Conservation (phyloP, 768 basidiomycete species). For the Xerocomus brunneocitrinus region DNA sequence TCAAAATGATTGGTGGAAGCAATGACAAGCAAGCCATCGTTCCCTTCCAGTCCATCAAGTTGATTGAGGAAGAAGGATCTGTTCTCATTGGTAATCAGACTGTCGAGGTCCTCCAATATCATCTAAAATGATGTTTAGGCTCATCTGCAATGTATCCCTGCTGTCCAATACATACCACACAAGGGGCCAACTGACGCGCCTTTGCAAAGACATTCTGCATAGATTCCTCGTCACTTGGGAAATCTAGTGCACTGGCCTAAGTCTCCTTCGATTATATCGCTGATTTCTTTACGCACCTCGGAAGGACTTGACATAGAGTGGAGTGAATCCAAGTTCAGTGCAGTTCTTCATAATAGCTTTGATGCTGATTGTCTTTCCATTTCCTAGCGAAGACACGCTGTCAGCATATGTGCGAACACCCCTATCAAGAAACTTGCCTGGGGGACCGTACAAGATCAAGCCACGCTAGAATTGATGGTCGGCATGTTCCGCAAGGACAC, state of each 20-base stretch:
- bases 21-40: conserved; percentile 75
- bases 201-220: conserved; percentile 69
- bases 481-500: not conserved
- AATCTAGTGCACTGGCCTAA: conserved; percentile 36
- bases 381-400: conserved; percentile 42
- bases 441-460: conserved; percentile 79
- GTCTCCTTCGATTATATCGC: not conserved
- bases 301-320: conserved; percentile 83
- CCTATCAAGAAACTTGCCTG: conserved; percentile 39
- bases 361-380: conserved; percentile 80
- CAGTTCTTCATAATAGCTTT: conserved; percentile 79
- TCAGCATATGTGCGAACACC: not conserved
- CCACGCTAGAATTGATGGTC: conserved; percentile 50
- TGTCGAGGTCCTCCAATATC: conserved; percentile 67
- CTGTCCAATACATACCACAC: conserved; percentile 48
- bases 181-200: conserved; percentile 67
- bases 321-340: conserved; percentile 54
- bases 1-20: conserved; percentile 85
- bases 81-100: conserved; percentile 71
- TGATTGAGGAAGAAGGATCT: conserved; percentile 89
- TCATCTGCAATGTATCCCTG: conserved; percentile 24
- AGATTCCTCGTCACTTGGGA: conserved; percentile 55
- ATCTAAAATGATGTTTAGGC: conserved; percentile 10
- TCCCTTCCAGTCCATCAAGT: conserved; percentile 73
- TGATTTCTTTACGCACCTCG: conserved; percentile 40